A percentile compares a stretch with the other conserved stretches of the same genome.
phyloP scores from a whole-genome alignment of 768 basidiomycete genomes.

The Chalciporus pseudorubinellus region DNA sequence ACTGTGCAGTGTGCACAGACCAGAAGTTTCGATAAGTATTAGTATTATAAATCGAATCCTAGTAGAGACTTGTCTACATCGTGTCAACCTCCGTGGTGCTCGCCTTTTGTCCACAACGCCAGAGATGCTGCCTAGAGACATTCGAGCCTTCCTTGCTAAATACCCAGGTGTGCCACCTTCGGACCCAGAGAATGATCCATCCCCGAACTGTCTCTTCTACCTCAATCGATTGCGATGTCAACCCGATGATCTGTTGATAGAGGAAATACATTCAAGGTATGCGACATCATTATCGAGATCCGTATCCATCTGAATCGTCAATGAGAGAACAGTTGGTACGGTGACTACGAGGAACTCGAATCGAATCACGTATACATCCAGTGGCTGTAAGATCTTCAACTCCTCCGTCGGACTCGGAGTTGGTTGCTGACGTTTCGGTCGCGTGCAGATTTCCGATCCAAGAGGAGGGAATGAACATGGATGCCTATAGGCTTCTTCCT shows the following conservation, averaged over 20 bases:
- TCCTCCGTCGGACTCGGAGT: background rate
- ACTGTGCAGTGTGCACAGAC: background rate
- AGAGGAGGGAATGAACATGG: slow-evolving; percentile 70
- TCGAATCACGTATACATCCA: slow-evolving; percentile 72
- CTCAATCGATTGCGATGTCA: slow-evolving; percentile 51
- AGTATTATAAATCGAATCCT: background rate
- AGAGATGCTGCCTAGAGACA: slow-evolving; percentile 26
- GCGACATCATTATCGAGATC: slow-evolving; percentile 8
- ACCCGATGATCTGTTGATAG: slow-evolving; percentile 60
- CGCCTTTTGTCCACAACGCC: slow-evolving; percentile 7
- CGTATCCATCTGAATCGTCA: background rate
- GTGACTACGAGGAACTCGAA: slow-evolving; percentile 62
- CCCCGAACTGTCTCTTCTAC: slow-evolving; percentile 62
- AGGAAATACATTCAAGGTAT: slow-evolving; percentile 61
- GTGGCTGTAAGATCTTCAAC: slow-evolving; percentile 60
- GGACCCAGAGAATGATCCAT: slow-evolving; percentile 6
- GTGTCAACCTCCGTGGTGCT: slow-evolving; percentile 10
- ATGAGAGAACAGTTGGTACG: slow-evolving; percentile 53
- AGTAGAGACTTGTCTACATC: background rate
- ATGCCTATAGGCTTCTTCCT: slow-evolving; percentile 61
- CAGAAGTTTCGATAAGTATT: background rate
- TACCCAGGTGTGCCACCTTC: slow-evolving; percentile 18
- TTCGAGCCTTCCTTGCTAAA: slow-evolving; percentile 24
- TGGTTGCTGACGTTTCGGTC: background rate
- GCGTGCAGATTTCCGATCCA: slow-evolving; percentile 62